Percentiles rank a stretch among this genome's conserved stretches.
These are phyloP conservation scores for Coccinonectria pachysandricola DNA, from an alignment of 2,329 filamentous ascomycete species.

Conservation along the genomic window DNA sequence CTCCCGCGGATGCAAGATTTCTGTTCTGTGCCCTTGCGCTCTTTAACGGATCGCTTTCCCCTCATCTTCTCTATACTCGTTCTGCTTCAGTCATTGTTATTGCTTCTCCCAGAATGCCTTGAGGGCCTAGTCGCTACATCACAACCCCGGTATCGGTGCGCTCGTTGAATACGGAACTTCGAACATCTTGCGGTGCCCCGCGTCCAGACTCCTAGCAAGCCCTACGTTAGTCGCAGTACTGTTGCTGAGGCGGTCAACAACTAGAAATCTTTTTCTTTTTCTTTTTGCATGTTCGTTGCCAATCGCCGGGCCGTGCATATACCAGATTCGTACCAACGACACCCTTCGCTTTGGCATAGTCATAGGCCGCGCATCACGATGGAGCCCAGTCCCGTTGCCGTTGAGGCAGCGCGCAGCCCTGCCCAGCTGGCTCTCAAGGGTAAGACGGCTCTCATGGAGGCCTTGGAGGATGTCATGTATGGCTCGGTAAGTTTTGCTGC, in stretches of 20 bases:
- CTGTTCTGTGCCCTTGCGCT: not conserved
- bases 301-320: too few species aligned
- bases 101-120: constrained; percentile 5
- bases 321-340: not conserved
- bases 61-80: constrained; percentile 1
- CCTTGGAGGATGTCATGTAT: constrained; percentile 76
- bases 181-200: constrained; percentile 6
- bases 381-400: constrained; percentile 22
- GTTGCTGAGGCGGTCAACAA: not conserved
- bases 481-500: constrained; percentile 57
- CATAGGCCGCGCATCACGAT: constrained; percentile 10
- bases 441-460: constrained; percentile 46
- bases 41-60: not conserved
- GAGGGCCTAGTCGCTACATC: constrained; percentile 1
- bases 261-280: not conserved
- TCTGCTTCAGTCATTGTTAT: too few species aligned
- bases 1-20: not conserved
- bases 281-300: too few species aligned
- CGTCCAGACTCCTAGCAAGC: constrained; percentile 1
- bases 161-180: constrained; percentile 1
- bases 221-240: not conserved
- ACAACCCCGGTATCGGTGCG: constrained; percentile 2
- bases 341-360: not conserved
- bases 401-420: constrained; percentile 15
- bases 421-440: constrained; percentile 20